Evolutionary conservation across 345 rosid species (phyloP).

Genomic region (Erodium maritimum): DNA sequence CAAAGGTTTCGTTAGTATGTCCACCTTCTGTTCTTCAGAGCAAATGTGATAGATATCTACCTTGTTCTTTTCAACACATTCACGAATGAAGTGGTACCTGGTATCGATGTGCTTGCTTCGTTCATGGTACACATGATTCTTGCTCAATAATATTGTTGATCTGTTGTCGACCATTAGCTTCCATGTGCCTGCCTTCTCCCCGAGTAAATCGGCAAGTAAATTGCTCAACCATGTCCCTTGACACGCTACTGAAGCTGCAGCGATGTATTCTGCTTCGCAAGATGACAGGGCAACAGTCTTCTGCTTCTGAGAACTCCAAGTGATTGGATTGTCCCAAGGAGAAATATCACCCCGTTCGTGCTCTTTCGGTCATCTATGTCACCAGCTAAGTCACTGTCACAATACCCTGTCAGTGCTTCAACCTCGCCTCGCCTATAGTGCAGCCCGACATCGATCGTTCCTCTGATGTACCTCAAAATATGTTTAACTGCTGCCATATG

Average conservation of each 20-base stretch:
- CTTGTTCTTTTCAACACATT: neutral
- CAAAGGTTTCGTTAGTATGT: neutral
- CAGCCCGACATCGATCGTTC: neutral
- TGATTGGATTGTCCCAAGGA: neutral
- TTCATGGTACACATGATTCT: no score
- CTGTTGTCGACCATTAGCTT: neutral
- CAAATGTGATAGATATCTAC: neutral
- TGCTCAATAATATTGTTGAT: neutral
- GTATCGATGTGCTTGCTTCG: no score
- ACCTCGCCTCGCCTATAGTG: neutral
- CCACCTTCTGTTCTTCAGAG: neutral
- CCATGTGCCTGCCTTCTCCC: neutral
- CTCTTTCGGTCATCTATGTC: neutral
- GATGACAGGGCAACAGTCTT: neutral
- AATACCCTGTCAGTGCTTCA: neutral
- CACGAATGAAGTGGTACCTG: no score
- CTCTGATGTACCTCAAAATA: neutral
- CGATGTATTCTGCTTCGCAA: conserved; percentile 3
- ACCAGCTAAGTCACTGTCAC: neutral
- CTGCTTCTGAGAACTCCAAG: conserved; percentile 7
- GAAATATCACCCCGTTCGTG: neutral
- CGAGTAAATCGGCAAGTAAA: neutral
- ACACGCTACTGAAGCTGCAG: neutral
- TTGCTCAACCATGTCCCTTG: neutral
- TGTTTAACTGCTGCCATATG: neutral